Conservation (phyloP, 768 basidiomycete genomes). For the Dioszegia aurantiaca region DNA sequence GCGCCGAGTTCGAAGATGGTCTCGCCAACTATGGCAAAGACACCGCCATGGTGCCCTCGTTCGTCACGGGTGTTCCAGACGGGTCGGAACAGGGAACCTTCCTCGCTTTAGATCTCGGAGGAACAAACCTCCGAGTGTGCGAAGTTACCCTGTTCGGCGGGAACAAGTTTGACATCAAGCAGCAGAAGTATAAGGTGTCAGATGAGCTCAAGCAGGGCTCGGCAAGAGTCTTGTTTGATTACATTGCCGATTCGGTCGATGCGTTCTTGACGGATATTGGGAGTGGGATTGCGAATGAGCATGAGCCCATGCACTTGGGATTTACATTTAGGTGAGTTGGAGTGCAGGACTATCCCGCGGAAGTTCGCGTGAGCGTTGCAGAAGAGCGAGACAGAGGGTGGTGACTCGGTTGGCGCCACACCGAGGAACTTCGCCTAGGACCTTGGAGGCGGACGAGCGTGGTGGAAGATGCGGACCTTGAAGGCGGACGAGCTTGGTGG, state of each 20-base stretch:
- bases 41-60: conserved; percentile 98
- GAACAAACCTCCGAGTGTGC: conserved; percentile 95
- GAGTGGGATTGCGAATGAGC: conserved; percentile 41
- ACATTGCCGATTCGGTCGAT: conserved; percentile 94
- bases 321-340: conserved; percentile 67
- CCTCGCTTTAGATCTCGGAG: conserved; percentile 84
- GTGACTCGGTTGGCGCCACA: too few relatives aligned
- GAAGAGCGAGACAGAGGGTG: too few relatives aligned
- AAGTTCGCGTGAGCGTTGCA: neutral
- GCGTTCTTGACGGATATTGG: conserved; percentile 76
- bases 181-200: conserved; percentile 96
- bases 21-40: conserved; percentile 68
- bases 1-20: conserved; percentile 74
- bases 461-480: too few relatives aligned
- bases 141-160: conserved; percentile 88
- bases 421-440: too few relatives aligned
- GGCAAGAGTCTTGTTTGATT: conserved; percentile 83
- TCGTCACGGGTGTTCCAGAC: conserved; percentile 90
- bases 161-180: conserved; percentile 80
- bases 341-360: too few relatives aligned
- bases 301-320: conserved; percentile 64
- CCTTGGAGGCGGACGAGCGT: too few relatives aligned
- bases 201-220: conserved; percentile 90
- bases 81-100: conserved; percentile 87
- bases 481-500: too few relatives aligned